These are phyloP conservation scores for Acanthamoeba lenticulata DNA, from an alignment of 208 protist genomes.

Conservation along the genomic window DNA sequence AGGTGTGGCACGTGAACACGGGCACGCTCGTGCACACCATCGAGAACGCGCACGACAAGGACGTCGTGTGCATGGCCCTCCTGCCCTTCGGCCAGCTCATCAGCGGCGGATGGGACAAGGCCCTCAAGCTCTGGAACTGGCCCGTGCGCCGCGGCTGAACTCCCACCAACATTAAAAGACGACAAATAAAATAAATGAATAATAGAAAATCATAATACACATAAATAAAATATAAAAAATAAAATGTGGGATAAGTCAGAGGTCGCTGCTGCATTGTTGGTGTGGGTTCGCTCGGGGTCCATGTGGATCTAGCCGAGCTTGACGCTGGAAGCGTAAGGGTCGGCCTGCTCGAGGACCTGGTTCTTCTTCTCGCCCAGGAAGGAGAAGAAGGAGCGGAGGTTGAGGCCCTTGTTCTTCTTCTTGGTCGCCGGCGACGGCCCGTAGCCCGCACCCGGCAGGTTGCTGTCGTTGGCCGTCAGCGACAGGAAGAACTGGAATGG, in stretches of 20 bases:
- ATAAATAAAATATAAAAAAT: no score
- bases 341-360: conserved; percentile 60
- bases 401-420: conserved; percentile 17
- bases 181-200: no score
- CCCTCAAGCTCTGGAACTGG: neutral
- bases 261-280: no score
- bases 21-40: neutral
- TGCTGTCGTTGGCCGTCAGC: conserved; percentile 70
- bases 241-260: no score
- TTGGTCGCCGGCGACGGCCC: neutral
- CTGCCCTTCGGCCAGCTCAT: neutral
- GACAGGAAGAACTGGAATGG: conserved; percentile 68
- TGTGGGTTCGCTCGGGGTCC: no score
- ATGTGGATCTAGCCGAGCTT: conserved; percentile 63
- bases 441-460: conserved; percentile 32
- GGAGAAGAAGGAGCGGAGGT: conserved; percentile 53
- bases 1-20: neutral
- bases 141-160: neutral
- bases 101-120: neutral
- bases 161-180: no score
- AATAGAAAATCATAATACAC: no score
- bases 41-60: neutral
- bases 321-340: conserved; percentile 44
- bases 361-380: conserved; percentile 57
- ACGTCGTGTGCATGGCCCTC: neutral